These are phyloP conservation scores for Colletotrichum karsti DNA, from an alignment of 2,329 filamentous ascomycete species.

Conservation along the genomic window DNA sequence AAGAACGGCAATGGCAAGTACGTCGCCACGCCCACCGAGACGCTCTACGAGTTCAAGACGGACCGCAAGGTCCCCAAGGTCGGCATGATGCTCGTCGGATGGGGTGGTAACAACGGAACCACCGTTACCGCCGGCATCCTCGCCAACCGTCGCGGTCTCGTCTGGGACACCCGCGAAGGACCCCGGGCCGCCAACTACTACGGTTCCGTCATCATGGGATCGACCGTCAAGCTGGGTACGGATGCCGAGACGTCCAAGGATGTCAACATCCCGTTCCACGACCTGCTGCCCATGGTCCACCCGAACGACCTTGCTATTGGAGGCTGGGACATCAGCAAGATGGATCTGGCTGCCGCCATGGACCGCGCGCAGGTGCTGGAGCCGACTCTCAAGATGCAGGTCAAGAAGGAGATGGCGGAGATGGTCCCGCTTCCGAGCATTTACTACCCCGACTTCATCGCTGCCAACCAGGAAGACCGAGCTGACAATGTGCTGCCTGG, in stretches of 20 bases:
- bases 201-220: conserved; percentile 95
- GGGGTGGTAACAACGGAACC: conserved; percentile 97
- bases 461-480: conserved; percentile 95
- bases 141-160: conserved; percentile 86
- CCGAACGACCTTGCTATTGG: conserved; percentile 95
- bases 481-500: conserved; percentile 91
- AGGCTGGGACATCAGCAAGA: conserved; percentile 94
- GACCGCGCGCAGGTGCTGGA: conserved; percentile 95
- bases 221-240: conserved; percentile 94
- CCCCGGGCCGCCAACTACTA: conserved; percentile 93
- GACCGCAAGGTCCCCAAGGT: conserved; percentile 92
- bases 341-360: conserved; percentile 93
- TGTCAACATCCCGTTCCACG: conserved; percentile 95
- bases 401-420: conserved; percentile 90
- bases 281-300: conserved; percentile 95
- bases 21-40: conserved; percentile 87
- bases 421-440: conserved; percentile 93
- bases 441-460: conserved; percentile 99
- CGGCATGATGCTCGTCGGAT: conserved; percentile 97
- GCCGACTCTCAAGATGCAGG: conserved; percentile 88
- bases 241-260: conserved; percentile 86
- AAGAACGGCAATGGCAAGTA: conserved; percentile 75
- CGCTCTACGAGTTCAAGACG: conserved; percentile 96
- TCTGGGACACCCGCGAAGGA: conserved; percentile 95
- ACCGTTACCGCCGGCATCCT: conserved; percentile 97